Conservation (phyloP, 192 early-diverging fungal genomes). For the Coemansia sp. region DNA sequence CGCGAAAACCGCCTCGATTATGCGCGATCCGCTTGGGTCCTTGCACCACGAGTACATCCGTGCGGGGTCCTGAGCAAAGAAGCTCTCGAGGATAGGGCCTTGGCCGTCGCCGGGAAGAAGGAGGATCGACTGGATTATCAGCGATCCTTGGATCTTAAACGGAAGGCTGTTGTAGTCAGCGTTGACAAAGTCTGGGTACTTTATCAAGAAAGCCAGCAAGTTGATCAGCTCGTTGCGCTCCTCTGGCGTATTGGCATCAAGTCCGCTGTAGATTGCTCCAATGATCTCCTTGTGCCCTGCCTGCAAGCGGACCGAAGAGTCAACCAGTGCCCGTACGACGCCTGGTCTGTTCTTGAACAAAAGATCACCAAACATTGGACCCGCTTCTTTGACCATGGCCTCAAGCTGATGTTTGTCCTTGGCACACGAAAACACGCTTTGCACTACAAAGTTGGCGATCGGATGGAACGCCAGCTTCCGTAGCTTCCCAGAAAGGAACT, state of each 20-base stretch:
- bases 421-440: constrained; percentile 66
- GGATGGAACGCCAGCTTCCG: constrained; percentile 65
- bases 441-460: constrained; percentile 83
- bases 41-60: constrained; percentile 53
- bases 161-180: constrained; percentile 52
- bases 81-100: constrained; percentile 50
- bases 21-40: constrained; percentile 71
- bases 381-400: constrained; percentile 64
- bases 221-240: constrained; percentile 60
- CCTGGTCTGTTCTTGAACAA: constrained; percentile 67
- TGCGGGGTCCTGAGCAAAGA: constrained; percentile 13
- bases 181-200: constrained; percentile 49
- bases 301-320: constrained; percentile 62
- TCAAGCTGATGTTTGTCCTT: constrained; percentile 61
- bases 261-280: constrained; percentile 55
- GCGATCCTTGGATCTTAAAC: constrained; percentile 66
- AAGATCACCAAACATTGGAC: constrained; percentile 59
- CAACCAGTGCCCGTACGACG: constrained; percentile 68
- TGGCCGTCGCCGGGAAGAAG: constrained; percentile 65
- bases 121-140: constrained; percentile 66
- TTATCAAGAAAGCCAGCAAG: constrained; percentile 62
- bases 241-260: constrained; percentile 54
- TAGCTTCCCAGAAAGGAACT: constrained; percentile 64
- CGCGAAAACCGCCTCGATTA: constrained; percentile 67
- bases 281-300: constrained; percentile 63